Base-by-base conservation (phyloP, 2,329 filamentous ascomycete species). In the Aspergillus tamarii region DNA sequence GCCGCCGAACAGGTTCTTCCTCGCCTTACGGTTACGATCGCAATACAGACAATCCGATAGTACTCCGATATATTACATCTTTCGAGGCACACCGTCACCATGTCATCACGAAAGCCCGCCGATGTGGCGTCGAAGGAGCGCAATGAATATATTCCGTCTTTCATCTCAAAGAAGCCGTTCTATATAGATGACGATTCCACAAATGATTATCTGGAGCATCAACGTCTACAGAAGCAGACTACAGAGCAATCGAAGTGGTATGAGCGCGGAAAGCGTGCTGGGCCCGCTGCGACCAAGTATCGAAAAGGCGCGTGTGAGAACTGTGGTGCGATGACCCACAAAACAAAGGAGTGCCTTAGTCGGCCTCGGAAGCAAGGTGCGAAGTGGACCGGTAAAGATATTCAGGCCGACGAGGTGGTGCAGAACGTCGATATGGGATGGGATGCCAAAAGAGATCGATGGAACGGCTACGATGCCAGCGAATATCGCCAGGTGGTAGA, bases 241-340 rank as follows among this genome's bases (percentile, higher is more conserved):
- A 86, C 89, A 63, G 85, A 87, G 53, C 83, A 90, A 66, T 89
- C 91, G 32, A 90, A 92, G 88, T 97, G 94, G 94, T 96, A 97
- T 80, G 92, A 96, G 65, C 90, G 95, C 50, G 93, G 93, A 59
- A 91, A 91, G 80, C 94, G 92, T 76, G 81, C 87, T 12, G 93
- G 92, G 0, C 92, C 93, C 4, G 93, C 93, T 0, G 93, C 94
- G 57, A 99, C 95, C 69, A 99, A 97, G 76, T 99, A 92, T 77
- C 92, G 96, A 69, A 99, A 98, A 82, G 95, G 96, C 74, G 94
- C 95, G 59, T 99, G 95, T 81, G 94, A 98, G 80, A 99, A 99
- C 81, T 99, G 95, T 82, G 95, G 95, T 73, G 90, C 93, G 63
- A 96, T 98, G 91, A 93, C 92, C 68, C 95, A 99, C 81, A 96